A percentile compares a stretch with the other conserved stretches of the same genome.
phyloP scores from a whole-genome alignment of 805 yeast species.

The Jamesozyma spencerorum region DNA sequence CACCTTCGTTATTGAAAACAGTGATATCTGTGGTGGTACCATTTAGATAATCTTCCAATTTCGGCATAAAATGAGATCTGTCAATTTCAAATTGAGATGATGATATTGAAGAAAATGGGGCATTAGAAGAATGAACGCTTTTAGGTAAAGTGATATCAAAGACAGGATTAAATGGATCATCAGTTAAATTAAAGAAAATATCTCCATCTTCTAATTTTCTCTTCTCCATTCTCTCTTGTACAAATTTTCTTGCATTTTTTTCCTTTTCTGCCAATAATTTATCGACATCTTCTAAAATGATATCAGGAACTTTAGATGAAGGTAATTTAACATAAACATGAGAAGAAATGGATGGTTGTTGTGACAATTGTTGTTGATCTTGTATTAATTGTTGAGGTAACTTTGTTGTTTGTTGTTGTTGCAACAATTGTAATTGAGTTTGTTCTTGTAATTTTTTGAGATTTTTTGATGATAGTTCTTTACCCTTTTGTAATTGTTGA shows the following conservation, averaged over 20 bases:
- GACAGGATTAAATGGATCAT: conserved; percentile 75
- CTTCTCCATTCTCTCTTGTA: conserved; percentile 70
- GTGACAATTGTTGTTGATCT: conserved; percentile 15
- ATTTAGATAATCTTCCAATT: conserved; percentile 24
- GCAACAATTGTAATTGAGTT: conserved; percentile 8
- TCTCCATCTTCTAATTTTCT: conserved; percentile 56
- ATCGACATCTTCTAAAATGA: conserved; percentile 78
- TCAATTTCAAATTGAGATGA: conserved; percentile 58
- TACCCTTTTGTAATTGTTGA: conserved; percentile 11
- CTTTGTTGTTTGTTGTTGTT: conserved; percentile 13
- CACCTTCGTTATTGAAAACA: conserved; percentile 25
- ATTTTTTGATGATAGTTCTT: conserved; percentile 2
- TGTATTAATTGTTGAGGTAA: conserved; percentile 9
- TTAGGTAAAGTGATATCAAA: conserved; percentile 57
- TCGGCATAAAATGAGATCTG: conserved; percentile 41
- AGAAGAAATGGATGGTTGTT: conserved; percentile 20
- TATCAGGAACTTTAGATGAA: conserved; percentile 85
- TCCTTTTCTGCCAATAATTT: conserved; percentile 66
- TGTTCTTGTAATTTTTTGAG: not conserved
- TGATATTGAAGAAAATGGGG: conserved; percentile 75
- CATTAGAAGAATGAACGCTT: conserved; percentile 47
- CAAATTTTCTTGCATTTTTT: conserved; percentile 71
- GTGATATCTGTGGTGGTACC: conserved; percentile 20
- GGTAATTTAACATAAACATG: conserved; percentile 85
- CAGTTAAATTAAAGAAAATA: conserved; percentile 78